Base-by-base conservation (phyloP, 2,329 filamentous ascomycete genomes). In the Neophaeococcomyces aloes region DNA sequence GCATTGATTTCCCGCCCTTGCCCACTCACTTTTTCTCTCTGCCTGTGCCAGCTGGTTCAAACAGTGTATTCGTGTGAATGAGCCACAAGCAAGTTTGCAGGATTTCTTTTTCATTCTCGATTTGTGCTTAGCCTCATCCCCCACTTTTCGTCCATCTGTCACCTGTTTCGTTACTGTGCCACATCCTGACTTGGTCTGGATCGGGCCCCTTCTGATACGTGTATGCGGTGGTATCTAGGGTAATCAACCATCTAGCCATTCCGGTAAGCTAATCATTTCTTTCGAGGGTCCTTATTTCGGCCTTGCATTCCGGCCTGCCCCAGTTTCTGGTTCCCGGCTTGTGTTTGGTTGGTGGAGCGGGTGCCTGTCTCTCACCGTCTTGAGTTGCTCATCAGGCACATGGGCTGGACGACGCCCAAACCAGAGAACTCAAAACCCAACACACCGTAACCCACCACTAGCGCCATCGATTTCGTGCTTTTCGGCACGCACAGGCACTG, bases 401-500 rank as follows among this genome's bases (percentile, higher is more conserved):
- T 42, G 39, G n/a, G 39, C 39, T 14, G 38, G 3, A 10, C 21
- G 34, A 10, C 30, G 39, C 39, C 23, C 23, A 27, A 27, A 27
- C 23, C 38, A 32, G 18, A 42, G 31, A 42, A 18, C 13, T 29
- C 19, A 34, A 25, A 33, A 34, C 39, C 30, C 39, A 42, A 23
- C 31, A 36, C 19, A 31, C 19, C 14, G 27, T 37, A 44, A 44
- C 41, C 41, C 41, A 44, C 41, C 41, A 38, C 41, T 44, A 44
- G 41, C 41, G 41, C 41, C 41, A 37, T 37, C 31, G 31, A 30
- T 27, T 30, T 42, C 30, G 31, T 42, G 31, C 39, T 34, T 38
- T 29, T 42, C 39, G 39, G 39, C 30, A 21, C 18, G 7, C 11
- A 34, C 30, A 17, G n/a, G 29, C 30, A 32, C 35, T 25, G 35